Conservation (phyloP, 177 flowering plant genomes). For the Vitis hybrid region DNA sequence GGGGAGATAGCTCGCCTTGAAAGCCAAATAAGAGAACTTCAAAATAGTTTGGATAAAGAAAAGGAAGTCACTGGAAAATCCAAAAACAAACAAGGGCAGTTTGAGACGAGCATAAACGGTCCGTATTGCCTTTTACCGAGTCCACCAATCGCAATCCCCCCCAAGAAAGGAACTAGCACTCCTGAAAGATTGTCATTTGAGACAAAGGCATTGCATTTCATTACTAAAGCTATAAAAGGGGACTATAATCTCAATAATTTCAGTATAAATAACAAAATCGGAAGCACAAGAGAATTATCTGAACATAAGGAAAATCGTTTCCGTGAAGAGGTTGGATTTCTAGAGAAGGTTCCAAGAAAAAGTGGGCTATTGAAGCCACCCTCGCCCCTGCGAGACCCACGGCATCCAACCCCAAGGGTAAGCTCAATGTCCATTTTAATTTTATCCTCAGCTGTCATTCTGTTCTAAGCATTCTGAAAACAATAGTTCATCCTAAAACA, state of each 20-base stretch:
- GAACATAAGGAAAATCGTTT: slow-evolving; percentile 43
- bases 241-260: slow-evolving; percentile 50
- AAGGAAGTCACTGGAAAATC: slow-evolving; percentile 34
- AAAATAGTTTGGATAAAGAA: slow-evolving; percentile 37
- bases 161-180: slow-evolving; percentile 1
- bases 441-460: background rate
- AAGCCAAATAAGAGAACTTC: slow-evolving; percentile 54
- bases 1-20: slow-evolving; percentile 70
- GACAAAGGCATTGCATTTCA: slow-evolving; percentile 73
- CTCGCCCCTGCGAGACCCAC: slow-evolving; percentile 49
- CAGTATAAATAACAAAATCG: slow-evolving; percentile 33
- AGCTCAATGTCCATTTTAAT: background rate
- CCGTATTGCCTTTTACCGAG: slow-evolving; percentile 2
- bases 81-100: slow-evolving; percentile 35
- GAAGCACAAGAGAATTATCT: slow-evolving; percentile 14
- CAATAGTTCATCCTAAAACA: too few relatives aligned
- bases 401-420: slow-evolving; percentile 62
- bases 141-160: slow-evolving; percentile 18
- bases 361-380: slow-evolving; percentile 44
- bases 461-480: too few relatives aligned
- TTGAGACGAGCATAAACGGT: slow-evolving; percentile 10
- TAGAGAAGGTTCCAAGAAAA: slow-evolving; percentile 36
- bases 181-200: slow-evolving; percentile 50
- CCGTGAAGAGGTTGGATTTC: slow-evolving; percentile 28
- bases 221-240: slow-evolving; percentile 90